Base-by-base conservation (phyloP, 176 grass and related monocot genomes). In the Oryza australiensis region DNA sequence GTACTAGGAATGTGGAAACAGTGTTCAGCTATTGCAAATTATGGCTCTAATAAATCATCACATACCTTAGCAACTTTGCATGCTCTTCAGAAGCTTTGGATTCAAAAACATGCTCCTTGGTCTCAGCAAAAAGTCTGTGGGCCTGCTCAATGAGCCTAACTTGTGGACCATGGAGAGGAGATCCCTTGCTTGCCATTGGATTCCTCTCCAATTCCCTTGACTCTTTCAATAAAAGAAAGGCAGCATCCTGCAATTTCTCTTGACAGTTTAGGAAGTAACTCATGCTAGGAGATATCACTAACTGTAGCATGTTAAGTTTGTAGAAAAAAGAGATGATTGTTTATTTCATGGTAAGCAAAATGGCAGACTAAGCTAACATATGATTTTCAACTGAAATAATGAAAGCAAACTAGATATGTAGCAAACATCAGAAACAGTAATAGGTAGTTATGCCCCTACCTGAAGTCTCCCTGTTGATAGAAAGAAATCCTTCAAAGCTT, bases 401-500 rank as follows among this genome's bases (percentile, higher is more conserved):
- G 51, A 55, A 41, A 59, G 53, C 37, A 78, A 66, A 60, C 38
- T 20, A 35, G 29, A 68, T 14, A 75, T 35, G 30, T 40, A 71
- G 29, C n/a, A 72, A 27, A n/a, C 70, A 78, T 77, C n/a, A 82
- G 67, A 79, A 64, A 76, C 24, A 85, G 33, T 35, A 80, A 77
- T 45, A 27, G 11, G 71, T 76, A 41, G 80, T 83, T 68, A 84
- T 72, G 77, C 66, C 90, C 94, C 53, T 87, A 99, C 96, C 79
- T 93, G 93, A 64, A 95, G 87, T 77, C 86, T 90, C 32, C 96
- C 96, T 16, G 93, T 93, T 57, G 90, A 90, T 77, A 99, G 87
- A 85, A 99, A 99, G 73, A 99, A 99, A 67, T 99, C 91, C 91
- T 99, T 99, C 73, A 99, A 80, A 84, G 85, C 87, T 93, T 99